These are phyloP conservation scores for Lichtheimia ornata DNA, from an alignment of 371 early-diverging fungal species.

Conservation along the genomic window DNA sequence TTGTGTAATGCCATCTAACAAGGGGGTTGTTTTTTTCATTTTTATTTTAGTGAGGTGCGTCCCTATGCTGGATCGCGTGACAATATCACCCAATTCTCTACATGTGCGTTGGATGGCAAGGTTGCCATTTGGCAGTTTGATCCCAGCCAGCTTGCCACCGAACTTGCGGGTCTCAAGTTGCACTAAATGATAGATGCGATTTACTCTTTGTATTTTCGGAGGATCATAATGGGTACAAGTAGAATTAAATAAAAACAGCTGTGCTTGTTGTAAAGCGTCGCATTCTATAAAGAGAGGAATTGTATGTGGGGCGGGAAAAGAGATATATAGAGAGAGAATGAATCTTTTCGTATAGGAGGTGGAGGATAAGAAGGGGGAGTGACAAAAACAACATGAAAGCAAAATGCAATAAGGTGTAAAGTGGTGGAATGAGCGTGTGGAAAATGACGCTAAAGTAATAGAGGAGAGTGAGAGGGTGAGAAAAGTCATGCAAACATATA, in stretches of 20 bases:
- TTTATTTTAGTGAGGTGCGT: slow-evolving; percentile 54
- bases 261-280: neutral
- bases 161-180: slow-evolving; percentile 42
- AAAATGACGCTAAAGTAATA: neutral
- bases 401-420: slow-evolving; percentile 7
- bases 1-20: neutral
- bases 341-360: no score
- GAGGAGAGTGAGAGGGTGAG: neutral
- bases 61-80: slow-evolving; percentile 59
- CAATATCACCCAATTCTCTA: slow-evolving; percentile 71
- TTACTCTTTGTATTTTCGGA: no score
- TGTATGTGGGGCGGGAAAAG: neutral
- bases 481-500: neutral
- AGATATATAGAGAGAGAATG: no score
- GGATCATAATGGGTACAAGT: no score
- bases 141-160: slow-evolving; percentile 43
- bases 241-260: neutral
- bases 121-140: slow-evolving; percentile 84
- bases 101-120: slow-evolving; percentile 91
- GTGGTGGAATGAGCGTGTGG: neutral
- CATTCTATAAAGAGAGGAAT: neutral
- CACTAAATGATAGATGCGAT: no score
- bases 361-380: neutral
- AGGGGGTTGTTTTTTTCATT: neutral
- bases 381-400: slow-evolving; percentile 5